Evolutionary conservation across 2,329 filamentous ascomycete species (phyloP), one percentile per base, ranked within the genome.

Genomic region (Alternaria solani): DNA sequence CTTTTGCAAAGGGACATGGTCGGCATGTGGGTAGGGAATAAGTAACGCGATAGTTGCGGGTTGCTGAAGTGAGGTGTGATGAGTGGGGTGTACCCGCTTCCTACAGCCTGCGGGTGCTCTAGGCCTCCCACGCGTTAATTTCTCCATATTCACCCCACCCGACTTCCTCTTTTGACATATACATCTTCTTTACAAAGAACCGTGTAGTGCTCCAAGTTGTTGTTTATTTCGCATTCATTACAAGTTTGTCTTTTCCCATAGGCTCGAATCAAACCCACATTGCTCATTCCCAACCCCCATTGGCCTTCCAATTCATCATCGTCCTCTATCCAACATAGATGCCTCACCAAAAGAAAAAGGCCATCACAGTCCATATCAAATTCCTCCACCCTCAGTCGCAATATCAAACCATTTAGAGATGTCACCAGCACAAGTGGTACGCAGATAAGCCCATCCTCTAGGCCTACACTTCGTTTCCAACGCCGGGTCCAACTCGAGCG

Each of bases 41-140:
- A 18, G 7, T 1, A 1, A 2, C 3, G 12, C 12, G 12, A 20
- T 4, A n/a, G 11, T 26, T 16, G 32, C 9, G 30, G 25, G 12
- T 34, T 25, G 20, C 25, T 36, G 46, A 25, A n/a, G 46, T 38
- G 20, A 49, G 32, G 36, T 18, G 46, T 49, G 30, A 12, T 20
- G 5, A 14, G 46, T 38, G 46, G 46, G 46, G 30, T 34, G 32
- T 49, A 26, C 32, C 46, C 30, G 20, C 46, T 34, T 49, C 18
- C 1, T 8, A 25, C 32, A 49, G 32, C 46, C 30, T 48, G 46
- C 46, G 12, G 46, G 20, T 38, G 46, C 46, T 38, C 32, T 49
- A 49, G 16, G 46, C 46, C 46, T 49, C 46, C 20, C 46, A 25
- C 23, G 20, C 34, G 20, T 49, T 49, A 49, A 30, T 49, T 36